These are phyloP conservation scores for bread wheat (Triticum aestivum) DNA, from an alignment of 176 grass and related monocot genomes.

Conservation along the genomic window DNA sequence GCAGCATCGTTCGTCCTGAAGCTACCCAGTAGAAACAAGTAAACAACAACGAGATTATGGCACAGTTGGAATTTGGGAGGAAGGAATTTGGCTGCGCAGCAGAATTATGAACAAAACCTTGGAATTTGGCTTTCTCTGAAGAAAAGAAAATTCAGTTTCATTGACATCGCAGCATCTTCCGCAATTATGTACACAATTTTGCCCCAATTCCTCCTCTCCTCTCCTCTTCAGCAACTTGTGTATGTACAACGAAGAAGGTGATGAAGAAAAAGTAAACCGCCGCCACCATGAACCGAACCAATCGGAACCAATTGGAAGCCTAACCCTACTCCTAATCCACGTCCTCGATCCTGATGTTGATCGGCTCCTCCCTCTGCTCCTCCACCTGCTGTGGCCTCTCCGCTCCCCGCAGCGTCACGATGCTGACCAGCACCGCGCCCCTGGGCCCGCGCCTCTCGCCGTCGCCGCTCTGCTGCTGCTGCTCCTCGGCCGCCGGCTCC, in stretches of 20 bases:
- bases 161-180: background rate
- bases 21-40: background rate
- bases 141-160: slow-evolving; percentile 18
- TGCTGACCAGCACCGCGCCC: slow-evolving; percentile 31
- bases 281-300: slow-evolving; percentile 40
- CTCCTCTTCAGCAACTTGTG: background rate
- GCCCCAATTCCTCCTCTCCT: background rate
- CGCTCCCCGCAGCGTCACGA: background rate
- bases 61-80: background rate
- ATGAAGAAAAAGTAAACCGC: slow-evolving; percentile 16
- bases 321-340: slow-evolving; percentile 43
- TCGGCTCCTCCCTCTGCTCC: slow-evolving; percentile 24
- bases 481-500: background rate
- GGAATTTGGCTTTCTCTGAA: background rate
- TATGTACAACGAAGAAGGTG: slow-evolving; percentile 5
- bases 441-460: slow-evolving; percentile 33
- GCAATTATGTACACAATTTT: background rate
- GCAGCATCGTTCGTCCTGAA: background rate
- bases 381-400: background rate
- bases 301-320: slow-evolving; percentile 27
- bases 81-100: background rate
- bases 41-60: background rate
- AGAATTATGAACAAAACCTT: background rate
- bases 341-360: slow-evolving; percentile 48
- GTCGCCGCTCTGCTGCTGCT: background rate